Evolutionary conservation across 345 rosid species (phyloP).

Genomic region (Eutrema heterophyllum): DNA sequence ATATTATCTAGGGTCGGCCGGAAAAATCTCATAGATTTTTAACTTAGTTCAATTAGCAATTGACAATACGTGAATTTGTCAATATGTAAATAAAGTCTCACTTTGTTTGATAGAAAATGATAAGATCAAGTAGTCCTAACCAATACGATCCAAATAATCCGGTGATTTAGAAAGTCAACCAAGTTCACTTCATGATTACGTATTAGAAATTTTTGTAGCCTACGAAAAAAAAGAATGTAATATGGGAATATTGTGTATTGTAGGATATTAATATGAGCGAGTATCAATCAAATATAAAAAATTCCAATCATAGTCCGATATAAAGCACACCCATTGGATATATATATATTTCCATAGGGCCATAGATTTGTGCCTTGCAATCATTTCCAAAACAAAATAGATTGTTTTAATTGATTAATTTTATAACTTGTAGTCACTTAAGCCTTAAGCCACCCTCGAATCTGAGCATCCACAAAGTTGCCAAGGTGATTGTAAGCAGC

Average conservation of each 20-base stretch:
- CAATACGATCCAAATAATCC: not conserved
- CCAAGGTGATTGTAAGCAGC: slow-evolving; percentile 28
- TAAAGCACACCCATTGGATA: not conserved
- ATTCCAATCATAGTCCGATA: not conserved
- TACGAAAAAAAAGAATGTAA: not conserved
- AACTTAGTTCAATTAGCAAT: not conserved
- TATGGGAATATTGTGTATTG: not conserved
- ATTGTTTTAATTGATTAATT: slow-evolving; percentile 6
- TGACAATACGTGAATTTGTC: too few relatives aligned
- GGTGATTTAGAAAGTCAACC: not conserved
- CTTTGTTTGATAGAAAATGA: not conserved
- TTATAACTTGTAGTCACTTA: slow-evolving; percentile 1
- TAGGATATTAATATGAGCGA: not conserved
- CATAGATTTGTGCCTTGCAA: not conserved
- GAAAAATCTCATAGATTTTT: not conserved
- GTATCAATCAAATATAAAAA: not conserved
- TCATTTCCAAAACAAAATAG: not conserved
- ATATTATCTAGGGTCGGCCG: too few relatives aligned
- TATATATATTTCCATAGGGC: not conserved
- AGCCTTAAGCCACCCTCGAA: slow-evolving; percentile 59
- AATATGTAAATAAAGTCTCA: not conserved
- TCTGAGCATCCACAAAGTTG: slow-evolving; percentile 34
- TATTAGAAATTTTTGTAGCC: not conserved
- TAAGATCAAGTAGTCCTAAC: not conserved
- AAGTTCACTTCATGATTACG: slow-evolving; percentile 1